These are phyloP conservation scores for Chlorella vulgaris DNA, from an alignment of 139 green algal genomes.

Conservation along the genomic window DNA sequence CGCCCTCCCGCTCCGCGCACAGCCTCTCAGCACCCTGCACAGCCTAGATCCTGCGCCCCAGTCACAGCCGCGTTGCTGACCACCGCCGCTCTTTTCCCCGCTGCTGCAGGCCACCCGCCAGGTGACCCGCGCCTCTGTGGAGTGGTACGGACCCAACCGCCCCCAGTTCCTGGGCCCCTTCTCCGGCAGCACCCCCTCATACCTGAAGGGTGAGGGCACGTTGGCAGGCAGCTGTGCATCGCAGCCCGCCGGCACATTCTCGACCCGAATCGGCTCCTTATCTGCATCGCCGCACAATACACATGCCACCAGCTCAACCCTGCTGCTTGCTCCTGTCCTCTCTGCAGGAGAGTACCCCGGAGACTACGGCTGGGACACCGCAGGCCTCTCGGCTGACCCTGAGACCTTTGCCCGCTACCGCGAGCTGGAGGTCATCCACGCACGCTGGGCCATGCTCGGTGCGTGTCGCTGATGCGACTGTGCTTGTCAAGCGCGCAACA, in stretches of 20 bases:
- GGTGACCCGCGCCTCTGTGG: conserved; percentile 51
- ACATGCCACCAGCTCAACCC: too few species aligned
- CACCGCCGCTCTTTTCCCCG: background rate
- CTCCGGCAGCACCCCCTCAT: conserved; percentile 61
- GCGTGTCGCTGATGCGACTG: conserved; percentile 81
- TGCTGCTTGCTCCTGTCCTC: background rate
- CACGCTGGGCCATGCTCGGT: conserved; percentile 87
- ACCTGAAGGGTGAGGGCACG: conserved; percentile 51
- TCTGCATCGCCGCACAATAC: background rate
- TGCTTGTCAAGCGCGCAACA: background rate
- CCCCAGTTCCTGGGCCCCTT: conserved; percentile 89
- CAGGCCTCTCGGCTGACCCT: conserved; percentile 94
- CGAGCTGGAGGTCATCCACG: conserved; percentile 64
- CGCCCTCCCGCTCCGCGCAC: background rate
- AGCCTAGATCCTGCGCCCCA: too few species aligned
- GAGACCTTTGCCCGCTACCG: conserved; percentile 87
- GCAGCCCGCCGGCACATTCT: background rate
- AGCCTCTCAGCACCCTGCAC: background rate
- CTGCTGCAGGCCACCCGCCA: conserved; percentile 55
- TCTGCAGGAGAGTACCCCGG: conserved; percentile 83
- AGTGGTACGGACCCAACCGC: conserved; percentile 82
- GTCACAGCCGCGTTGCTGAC: background rate
- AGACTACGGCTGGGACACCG: conserved; percentile 98
- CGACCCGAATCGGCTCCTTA: conserved; percentile 9
- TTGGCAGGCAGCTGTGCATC: background rate